Percentiles rank a stretch among this genome's conserved stretches.
These are phyloP conservation scores for Cyclospora cayetanensis DNA, from an alignment of 169 alveolate species.

Conservation along the genomic window DNA sequence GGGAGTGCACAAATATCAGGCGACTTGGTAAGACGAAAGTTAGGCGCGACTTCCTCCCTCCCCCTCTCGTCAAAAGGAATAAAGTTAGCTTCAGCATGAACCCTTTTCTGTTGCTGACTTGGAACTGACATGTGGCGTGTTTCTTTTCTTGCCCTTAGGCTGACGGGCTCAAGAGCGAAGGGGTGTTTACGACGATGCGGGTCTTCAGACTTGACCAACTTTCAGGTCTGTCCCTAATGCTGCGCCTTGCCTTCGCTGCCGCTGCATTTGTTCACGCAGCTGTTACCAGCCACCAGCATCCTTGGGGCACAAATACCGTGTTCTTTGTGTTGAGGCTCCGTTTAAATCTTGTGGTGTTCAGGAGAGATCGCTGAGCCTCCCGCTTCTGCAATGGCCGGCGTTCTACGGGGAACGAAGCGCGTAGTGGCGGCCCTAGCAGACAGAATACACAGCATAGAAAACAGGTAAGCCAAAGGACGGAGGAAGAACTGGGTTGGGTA, in stretches of 20 bases:
- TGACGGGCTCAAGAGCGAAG: not conserved
- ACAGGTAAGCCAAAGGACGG: constrained; percentile 29
- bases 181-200: not conserved
- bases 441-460: constrained; percentile 15
- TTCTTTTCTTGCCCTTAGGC: not conserved
- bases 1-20: not conserved
- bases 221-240: not conserved
- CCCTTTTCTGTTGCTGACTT: no score
- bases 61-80: no score
- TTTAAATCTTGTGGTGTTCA: not conserved
- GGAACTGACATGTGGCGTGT: not conserved
- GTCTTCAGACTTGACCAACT: not conserved
- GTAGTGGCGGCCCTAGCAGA: constrained; percentile 8
- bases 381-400: not conserved
- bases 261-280: not conserved
- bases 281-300: not conserved
- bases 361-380: not conserved
- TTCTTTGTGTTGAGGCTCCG: not conserved
- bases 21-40: no score
- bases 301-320: no score
- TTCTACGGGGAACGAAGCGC: not conserved
- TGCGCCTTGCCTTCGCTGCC: not conserved
- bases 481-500: no score
- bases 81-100: no score
- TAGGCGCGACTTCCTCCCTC: no score